Base-by-base conservation (phyloP, 371 early-diverging fungal genomes). In the Apophysomyces variabilis region DNA sequence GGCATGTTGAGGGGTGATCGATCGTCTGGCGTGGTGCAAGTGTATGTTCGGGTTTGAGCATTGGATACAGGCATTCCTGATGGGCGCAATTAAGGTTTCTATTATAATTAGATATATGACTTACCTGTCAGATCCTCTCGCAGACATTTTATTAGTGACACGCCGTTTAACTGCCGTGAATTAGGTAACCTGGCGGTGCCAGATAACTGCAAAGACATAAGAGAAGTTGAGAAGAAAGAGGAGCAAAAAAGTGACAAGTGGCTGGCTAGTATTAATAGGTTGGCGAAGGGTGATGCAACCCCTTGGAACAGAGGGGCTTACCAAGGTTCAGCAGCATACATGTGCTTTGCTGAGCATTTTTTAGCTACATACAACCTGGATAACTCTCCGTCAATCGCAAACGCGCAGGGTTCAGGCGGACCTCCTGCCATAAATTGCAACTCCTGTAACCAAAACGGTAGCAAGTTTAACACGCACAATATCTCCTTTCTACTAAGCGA, bases 91-190 rank as follows among this genome's bases (percentile, higher is more conserved):
- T 50, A 50, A 50, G 21, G 54, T 50, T 50, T 7, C 21, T 3
- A 35, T 26, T 50, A 26, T 21, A 9, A 21, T n/a, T 50, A 26
- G 35, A 16, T 3, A 9, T 26, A 18, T 9, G 21, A 21, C 21
- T 5, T 66, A 66, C 66, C 66, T 21, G 47, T 58, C 41, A 66
- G 36, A 14, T 66, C 66, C 8, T 45, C 41, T 7, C 37, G 38
- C 36, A 66, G 60, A 46, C 54, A 60, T 56, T 39, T 46, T 11
- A 38, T 18, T 47, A 66, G 32, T 7, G 66, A 66, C 36, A 61
- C 26, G 1, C 62, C 62, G 1, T 46, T 39, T 16, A 66, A 21
- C 61, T 62, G 61, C 3, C 67, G 67, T 36, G 67, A 66, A 37
- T 66, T 66, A 14, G 67, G 43, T 56, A 57, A 41, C 9, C 54